Base-by-base conservation (phyloP, 2,329 filamentous ascomycete species). In the Aureobasidium mangrovei region DNA sequence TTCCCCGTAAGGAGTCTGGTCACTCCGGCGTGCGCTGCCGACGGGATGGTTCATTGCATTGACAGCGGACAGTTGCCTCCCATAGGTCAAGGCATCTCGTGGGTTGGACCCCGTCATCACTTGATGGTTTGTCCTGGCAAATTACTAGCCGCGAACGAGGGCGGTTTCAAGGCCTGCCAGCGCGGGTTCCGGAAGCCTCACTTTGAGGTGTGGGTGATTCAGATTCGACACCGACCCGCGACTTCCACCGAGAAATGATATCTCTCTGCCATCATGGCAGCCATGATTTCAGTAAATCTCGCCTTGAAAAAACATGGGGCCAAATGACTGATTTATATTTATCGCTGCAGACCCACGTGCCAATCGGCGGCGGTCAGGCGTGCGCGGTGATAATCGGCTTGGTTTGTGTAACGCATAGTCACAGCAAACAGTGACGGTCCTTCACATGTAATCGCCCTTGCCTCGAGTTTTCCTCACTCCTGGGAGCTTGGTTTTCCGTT, bases 121-220 rank as follows among this genome's bases (percentile, higher is more conserved):
- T 40, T 28, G 46, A 40, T 40, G 46, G 39, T 49, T 49, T 35
- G 46, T 40, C 35, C 35, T 18, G 46, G 46, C 46, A 49, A 36
- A 36, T 49, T 35, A 49, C 40, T 31, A 39, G 46, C 46, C 39
- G 46, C 35, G 46, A 36, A 18, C 18, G 18, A 18, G 18, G 18
- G 18, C 18, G 18, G 18, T 18, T 18, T 18, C 35, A 49, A 49
- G 46, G 46, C 46, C 45, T 39, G 40, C 46, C 46, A 36, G 24
- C 46, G 46, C 46, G 46, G 46, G 46, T 49, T 35, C 40, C 46
- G 46, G 46, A 49, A 39, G 18, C 33, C 39, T 48, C 45, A 48
- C 26, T 39, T 46, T 39, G 18, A 18, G 18, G 18, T 1, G 18
- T 18, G 18, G 18, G 18, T 39, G 45, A 35, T 27, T 39, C 45